Base-by-base conservation (phyloP, 2,329 filamentous ascomycete genomes). In the Cladosporium sp. region DNA sequence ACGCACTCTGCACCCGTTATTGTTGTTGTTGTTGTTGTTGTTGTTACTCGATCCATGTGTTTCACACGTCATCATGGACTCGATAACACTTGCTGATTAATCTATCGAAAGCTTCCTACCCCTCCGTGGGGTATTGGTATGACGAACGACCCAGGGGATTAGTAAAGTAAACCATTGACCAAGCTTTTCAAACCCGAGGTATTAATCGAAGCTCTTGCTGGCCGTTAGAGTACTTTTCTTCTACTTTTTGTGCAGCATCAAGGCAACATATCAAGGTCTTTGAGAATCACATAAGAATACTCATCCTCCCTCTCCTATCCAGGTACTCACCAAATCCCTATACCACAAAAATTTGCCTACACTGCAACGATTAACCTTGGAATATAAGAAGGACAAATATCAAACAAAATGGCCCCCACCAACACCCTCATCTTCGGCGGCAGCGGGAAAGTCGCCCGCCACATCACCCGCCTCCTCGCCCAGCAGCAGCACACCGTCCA, bases 371-470 rank as follows among this genome's bases (percentile, higher is more conserved):
- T n/a, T 12, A 2, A 11, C 40, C 18, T 23, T 12, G 0, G 3
- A 23, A 21, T 7, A 21, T 7, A 23, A 46, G 7, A 12, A 4
- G 3, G 8, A 10, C 21, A 21, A 21, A 18, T 5, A 12, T 11
- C 29, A 31, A 33, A 12, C 33, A 35, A 35, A 44, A 56, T 56
- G 50, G 50, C 49, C n/a, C 23, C 58, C 14, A 37, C 55, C 21
- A 60, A 57, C 68, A 68, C 64, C 18, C 69, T 78, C 55, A 75
- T 78, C 68, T 75, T 78, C 69, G 77, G 77, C 61, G 77, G 76
- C 62, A 72, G 68, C 50, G 74, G 76, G 67, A 78, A 78, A 69
- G 74, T 76, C 44, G 74, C 76, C 53, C 72, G 72, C 12, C 75
- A 77, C 67, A 67, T 78, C 14, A 78, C 75, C 35, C 71, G 71